phyloP scores from a whole-genome alignment of 2,329 filamentous ascomycete genomes.

The Fusarium sp. region DNA sequence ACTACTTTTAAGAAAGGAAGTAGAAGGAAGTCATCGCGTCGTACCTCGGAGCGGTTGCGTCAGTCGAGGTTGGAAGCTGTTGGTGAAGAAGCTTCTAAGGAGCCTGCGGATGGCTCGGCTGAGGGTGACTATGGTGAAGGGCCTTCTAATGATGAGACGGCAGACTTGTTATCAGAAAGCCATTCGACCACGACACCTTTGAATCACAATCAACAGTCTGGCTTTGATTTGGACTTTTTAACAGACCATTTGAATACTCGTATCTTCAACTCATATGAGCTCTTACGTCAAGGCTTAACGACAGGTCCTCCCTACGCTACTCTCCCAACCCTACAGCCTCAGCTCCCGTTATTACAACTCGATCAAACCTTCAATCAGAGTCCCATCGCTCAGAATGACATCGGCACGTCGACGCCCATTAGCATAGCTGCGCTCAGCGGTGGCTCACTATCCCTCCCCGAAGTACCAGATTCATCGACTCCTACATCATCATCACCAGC shows the following conservation, averaged over 20 bases:
- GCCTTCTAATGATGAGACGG: neutral
- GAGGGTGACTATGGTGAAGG: neutral
- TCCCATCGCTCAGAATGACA: neutral
- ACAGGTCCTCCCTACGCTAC: constrained; percentile 15
- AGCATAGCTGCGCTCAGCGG: neutral
- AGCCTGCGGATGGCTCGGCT: neutral
- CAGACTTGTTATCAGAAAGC: neutral
- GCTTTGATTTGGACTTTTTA: constrained; percentile 6
- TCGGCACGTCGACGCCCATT: constrained; percentile 3
- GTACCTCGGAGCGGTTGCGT: constrained; percentile 2
- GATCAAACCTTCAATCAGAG: neutral
- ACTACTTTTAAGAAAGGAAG: constrained; percentile 33
- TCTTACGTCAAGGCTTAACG: constrained; percentile 28
- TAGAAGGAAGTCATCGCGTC: constrained; percentile 19
- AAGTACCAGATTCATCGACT: neutral
- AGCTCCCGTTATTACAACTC: constrained; percentile 5
- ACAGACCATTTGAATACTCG: constrained; percentile 23
- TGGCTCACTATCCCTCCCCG: neutral
- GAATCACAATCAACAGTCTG: neutral
- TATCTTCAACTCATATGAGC: constrained; percentile 40
- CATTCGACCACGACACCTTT: neutral
- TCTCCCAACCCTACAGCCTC: neutral
- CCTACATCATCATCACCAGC: constrained; percentile 2
- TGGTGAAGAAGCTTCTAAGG: neutral
- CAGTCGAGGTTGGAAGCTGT: neutral